Evolutionary conservation across 2,329 filamentous ascomycete genomes (phyloP).

Genomic region (Arachnomyces sp.): DNA sequence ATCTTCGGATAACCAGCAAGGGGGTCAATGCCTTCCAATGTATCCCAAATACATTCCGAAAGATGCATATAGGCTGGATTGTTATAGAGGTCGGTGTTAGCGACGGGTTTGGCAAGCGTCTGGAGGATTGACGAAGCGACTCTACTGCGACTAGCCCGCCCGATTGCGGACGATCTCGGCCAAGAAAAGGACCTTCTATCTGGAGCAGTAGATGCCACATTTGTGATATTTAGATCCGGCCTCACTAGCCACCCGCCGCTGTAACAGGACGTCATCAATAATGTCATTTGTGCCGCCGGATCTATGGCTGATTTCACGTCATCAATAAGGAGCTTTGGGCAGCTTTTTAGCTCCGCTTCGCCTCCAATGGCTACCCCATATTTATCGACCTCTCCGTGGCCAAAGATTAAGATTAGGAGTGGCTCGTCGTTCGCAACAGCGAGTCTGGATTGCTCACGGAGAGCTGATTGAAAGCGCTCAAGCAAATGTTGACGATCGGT

Average conservation of each 20-base stretch:
- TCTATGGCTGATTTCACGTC: conserved; percentile 5
- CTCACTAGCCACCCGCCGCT: not conserved
- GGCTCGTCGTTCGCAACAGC: conserved; percentile 8
- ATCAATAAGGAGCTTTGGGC: conserved; percentile 5
- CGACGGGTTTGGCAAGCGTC: conserved; percentile 1
- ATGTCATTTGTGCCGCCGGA: conserved; percentile 2
- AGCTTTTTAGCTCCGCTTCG: not conserved
- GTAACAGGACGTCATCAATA: conserved; percentile 1
- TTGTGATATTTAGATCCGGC: conserved; percentile 1
- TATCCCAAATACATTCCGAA: not conserved
- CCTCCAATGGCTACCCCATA: conserved; percentile 8
- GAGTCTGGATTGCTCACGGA: conserved; percentile 9
- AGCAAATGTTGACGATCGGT: conserved; percentile 8
- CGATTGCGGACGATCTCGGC: conserved; percentile 7
- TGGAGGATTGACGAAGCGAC: conserved; percentile 10
- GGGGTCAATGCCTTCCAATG: not conserved
- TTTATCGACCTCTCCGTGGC: conserved; percentile 8
- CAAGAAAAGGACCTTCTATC: conserved; percentile 6
- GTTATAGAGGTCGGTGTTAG: not conserved
- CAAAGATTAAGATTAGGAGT: conserved; percentile 12
- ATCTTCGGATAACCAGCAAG: not conserved
- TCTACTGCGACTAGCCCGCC: conserved; percentile 9
- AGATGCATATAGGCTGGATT: not conserved
- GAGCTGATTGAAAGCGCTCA: conserved; percentile 9
- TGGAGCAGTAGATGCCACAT: conserved; percentile 7